These are phyloP conservation scores for Candida sanyaensis DNA, from an alignment of 1,139 yeast genomes.

Conservation along the genomic window DNA sequence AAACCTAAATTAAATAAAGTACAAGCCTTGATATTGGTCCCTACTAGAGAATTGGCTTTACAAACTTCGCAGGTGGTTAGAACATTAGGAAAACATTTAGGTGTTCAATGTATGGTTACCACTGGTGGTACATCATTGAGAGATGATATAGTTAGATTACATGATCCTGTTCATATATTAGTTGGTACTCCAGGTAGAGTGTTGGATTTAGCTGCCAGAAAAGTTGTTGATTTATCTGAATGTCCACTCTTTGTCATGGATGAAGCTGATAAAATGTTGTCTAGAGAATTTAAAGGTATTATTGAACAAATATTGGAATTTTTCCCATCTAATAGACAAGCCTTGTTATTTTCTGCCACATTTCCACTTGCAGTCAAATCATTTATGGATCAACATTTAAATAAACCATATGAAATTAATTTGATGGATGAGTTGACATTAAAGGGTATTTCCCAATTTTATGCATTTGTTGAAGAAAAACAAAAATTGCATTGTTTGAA, in stretches of 20 bases:
- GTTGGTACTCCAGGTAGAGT: slow-evolving; percentile 98
- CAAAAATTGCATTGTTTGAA: slow-evolving; percentile 95
- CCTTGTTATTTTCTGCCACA: slow-evolving; percentile 89
- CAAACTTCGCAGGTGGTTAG: slow-evolving; percentile 97
- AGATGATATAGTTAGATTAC: slow-evolving; percentile 91
- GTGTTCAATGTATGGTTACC: slow-evolving; percentile 94
- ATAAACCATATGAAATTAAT: slow-evolving; percentile 92
- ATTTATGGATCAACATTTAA: slow-evolving; percentile 89
- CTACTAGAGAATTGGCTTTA: slow-evolving; percentile 94
- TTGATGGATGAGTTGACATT: slow-evolving; percentile 96
- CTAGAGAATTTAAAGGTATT: slow-evolving; percentile 85
- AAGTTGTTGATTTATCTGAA: slow-evolving; percentile 81
- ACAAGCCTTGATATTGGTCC: slow-evolving; percentile 87
- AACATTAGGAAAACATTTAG: slow-evolving; percentile 94
- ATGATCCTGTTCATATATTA: slow-evolving; percentile 87
- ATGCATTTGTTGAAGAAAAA: slow-evolving; percentile 96
- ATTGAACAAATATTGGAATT: slow-evolving; percentile 85
- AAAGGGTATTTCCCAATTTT: slow-evolving; percentile 94
- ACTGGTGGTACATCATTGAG: slow-evolving; percentile 96
- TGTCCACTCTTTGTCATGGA: slow-evolving; percentile 95
- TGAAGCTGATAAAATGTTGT: slow-evolving; percentile 96
- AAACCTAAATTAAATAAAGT: slow-evolving; percentile 84
- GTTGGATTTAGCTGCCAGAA: slow-evolving; percentile 87
- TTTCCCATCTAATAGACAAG: slow-evolving; percentile 82
- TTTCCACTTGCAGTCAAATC: slow-evolving; percentile 93